A percentile compares a stretch with the other conserved stretches of the same genome.
Evolutionary conservation across 441 rosid species (phyloP).

Genomic region (Erysimum cheiri): DNA sequence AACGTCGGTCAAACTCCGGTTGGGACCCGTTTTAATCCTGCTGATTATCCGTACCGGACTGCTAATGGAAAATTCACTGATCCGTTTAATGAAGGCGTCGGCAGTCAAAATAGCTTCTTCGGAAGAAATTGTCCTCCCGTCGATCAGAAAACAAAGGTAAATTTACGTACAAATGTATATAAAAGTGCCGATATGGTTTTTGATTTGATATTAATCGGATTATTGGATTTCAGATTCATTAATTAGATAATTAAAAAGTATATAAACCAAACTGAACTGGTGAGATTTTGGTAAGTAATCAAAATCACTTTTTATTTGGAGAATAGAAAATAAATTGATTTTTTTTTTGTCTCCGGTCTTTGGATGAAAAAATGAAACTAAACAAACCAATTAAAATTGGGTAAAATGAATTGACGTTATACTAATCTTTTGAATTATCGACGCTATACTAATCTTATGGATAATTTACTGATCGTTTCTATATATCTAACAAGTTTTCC

Average conservation of each 20-base stretch:
- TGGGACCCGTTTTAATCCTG: slow-evolving; percentile 53
- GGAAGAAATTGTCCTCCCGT: slow-evolving; percentile 60
- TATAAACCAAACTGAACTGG: too few relatives aligned
- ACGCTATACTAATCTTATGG: too few relatives aligned
- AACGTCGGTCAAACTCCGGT: slow-evolving; percentile 58
- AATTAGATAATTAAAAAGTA: too few relatives aligned
- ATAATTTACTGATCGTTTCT: too few relatives aligned
- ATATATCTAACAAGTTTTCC: too few relatives aligned
- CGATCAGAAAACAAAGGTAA: slow-evolving; percentile 47
- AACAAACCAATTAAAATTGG: too few relatives aligned
- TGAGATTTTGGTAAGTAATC: background rate
- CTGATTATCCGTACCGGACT: slow-evolving; percentile 60
- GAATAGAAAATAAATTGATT: too few relatives aligned
- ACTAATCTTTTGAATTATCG: too few relatives aligned
- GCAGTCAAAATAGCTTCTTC: slow-evolving; percentile 57
- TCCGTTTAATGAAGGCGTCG: slow-evolving; percentile 59
- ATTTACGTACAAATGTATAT: background rate
- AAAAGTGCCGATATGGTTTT: background rate
- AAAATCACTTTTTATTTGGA: background rate
- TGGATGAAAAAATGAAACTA: background rate
- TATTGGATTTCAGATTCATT: background rate
- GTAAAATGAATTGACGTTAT: too few relatives aligned
- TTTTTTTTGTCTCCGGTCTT: background rate
- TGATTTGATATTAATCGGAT: background rate
- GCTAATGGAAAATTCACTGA: slow-evolving; percentile 58